Conservation (phyloP, 2,329 filamentous ascomycete species). For the Hypoxylon rubiginosum region DNA sequence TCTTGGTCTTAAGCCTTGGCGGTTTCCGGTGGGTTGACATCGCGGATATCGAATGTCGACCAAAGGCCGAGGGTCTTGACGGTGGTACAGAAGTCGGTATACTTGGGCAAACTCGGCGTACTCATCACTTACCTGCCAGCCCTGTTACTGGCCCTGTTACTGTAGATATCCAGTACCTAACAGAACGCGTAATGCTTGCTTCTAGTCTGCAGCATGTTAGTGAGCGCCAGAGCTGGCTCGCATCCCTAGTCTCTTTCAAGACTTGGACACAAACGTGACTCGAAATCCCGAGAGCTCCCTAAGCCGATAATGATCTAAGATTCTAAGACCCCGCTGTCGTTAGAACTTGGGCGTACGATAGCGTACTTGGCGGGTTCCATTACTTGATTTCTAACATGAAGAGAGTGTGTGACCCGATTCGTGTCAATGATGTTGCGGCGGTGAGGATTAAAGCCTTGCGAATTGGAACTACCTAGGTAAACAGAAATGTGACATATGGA, state of each 20-base stretch:
- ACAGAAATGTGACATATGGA: neutral
- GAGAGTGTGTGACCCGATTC: neutral
- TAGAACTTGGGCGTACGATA: neutral
- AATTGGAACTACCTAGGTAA: no score
- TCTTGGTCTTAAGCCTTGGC: constrained; percentile 14
- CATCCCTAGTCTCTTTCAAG: neutral
- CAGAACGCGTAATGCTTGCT: constrained; percentile 13
- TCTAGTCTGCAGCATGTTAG: constrained; percentile 1
- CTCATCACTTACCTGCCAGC: no score
- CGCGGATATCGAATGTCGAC: constrained; percentile 2
- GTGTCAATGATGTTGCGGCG: neutral
- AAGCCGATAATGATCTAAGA: neutral
- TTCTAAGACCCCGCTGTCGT: neutral
- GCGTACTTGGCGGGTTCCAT: neutral
- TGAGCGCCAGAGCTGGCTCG: neutral
- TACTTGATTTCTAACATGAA: neutral
- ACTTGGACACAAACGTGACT: neutral
- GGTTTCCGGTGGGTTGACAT: constrained; percentile 30
- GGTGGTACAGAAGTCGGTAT: constrained; percentile 18
- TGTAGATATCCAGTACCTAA: constrained; percentile 1
- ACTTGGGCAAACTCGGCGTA: constrained; percentile 27
- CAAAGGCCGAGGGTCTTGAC: constrained; percentile 2
- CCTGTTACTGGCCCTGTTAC: no score
- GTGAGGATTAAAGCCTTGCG: neutral
- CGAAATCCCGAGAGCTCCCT: neutral